Evolutionary conservation across 306 rosid species (phyloP).

Genomic region (Quercus engelmannii): DNA sequence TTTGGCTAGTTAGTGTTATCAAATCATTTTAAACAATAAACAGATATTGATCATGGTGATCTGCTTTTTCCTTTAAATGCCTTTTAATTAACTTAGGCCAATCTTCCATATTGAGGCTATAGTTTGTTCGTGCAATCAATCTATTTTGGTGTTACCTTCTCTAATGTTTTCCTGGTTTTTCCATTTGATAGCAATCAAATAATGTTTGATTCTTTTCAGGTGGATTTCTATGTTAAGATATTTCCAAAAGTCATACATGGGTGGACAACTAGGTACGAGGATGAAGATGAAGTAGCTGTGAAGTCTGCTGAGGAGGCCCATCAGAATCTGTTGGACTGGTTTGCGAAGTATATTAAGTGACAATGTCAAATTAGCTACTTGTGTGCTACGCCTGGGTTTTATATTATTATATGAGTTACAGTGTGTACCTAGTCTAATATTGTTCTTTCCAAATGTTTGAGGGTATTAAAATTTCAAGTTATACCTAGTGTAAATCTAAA

Average conservation of each 20-base stretch:
- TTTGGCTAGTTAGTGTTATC: not conserved
- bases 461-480: not conserved
- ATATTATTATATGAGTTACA: not conserved
- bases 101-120: not conserved
- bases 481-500: too few relatives aligned
- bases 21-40: not conserved
- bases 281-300: constrained; percentile 20
- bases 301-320: constrained; percentile 34
- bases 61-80: not conserved
- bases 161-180: not conserved
- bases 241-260: constrained; percentile 33
- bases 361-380: not conserved
- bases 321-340: constrained; percentile 25
- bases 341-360: constrained; percentile 19
- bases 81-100: not conserved
- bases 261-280: constrained; percentile 25
- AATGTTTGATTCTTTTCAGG: not conserved
- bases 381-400: not conserved
- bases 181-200: not conserved
- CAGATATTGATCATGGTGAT: not conserved
- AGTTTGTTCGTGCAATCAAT: not conserved
- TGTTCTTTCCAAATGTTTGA: not conserved
- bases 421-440: not conserved
- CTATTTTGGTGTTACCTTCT: not conserved
- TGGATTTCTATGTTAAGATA: constrained; percentile 25